These are phyloP conservation scores for Xylaria bambusicola DNA, from an alignment of 495 filamentous ascomycete species.

Conservation along the genomic window DNA sequence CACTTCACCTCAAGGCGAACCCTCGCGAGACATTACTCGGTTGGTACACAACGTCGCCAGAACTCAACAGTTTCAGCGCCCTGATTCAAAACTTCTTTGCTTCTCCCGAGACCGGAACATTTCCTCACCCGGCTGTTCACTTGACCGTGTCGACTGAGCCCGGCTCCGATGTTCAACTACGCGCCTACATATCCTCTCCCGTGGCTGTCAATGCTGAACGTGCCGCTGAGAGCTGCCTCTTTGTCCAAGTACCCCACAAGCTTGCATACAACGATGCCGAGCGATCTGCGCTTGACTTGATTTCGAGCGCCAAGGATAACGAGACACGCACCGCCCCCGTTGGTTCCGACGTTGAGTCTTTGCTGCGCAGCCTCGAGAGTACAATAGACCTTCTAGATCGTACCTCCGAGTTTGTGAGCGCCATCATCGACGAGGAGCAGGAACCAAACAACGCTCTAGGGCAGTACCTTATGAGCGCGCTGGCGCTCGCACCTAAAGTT, in stretches of 20 bases:
- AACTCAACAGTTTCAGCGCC: constrained; percentile 96
- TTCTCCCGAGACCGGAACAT: constrained; percentile 92
- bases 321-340: constrained; percentile 72
- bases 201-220: constrained; percentile 94
- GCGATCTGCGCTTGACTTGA: constrained; percentile 85
- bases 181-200: constrained; percentile 90
- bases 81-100: constrained; percentile 99
- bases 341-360: constrained; percentile 81
- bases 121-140: constrained; percentile 93
- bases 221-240: constrained; percentile 90
- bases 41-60: constrained; percentile 95
- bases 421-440: constrained; percentile 66
- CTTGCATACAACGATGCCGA: constrained; percentile 89
- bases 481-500: constrained; percentile 92
- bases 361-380: constrained; percentile 81
- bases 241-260: constrained; percentile 88
- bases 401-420: constrained; percentile 83
- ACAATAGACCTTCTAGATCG: constrained; percentile 85
- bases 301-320: constrained; percentile 75
- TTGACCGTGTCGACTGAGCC: constrained; percentile 88
- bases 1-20: constrained; percentile 87
- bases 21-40: constrained; percentile 92
- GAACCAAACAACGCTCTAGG: constrained; percentile 81
- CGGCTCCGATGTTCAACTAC: constrained; percentile 78
- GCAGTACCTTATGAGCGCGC: constrained; percentile 88